Base-by-base conservation (phyloP, 192 early-diverging fungal genomes). In the Haplosporangium gracile region DNA sequence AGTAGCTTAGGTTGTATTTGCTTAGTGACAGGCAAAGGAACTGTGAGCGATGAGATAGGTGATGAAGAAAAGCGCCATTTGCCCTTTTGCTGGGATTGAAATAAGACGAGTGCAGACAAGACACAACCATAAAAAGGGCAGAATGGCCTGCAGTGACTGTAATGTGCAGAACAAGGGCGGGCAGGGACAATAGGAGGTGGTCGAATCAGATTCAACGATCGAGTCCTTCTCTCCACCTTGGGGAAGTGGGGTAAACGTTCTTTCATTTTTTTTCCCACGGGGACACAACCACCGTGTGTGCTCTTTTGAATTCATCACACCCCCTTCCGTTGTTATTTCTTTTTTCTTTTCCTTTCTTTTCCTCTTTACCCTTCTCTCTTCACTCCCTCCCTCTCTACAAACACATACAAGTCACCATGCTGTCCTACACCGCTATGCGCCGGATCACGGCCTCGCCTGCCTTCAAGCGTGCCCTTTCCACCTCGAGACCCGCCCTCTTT, bases 391-490 rank as follows among this genome's bases (percentile, higher is more conserved):
- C 5, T 16, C 47, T 39, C 65, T 10, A 36, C 18, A 26, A 22
- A 9, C 43, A 32, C 42, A 20, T 29, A 39, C n/a, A 42, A 47
- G 40, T 53, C 34, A 36, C 18, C 74, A 86, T 86, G 84, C 70
- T 86, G 69, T 86, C 84, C 36, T 77, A 78, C 43, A 4, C 84
- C 38, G 84, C 84, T 45, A 81, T 86, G 75, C 84, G 84, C 75
- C 84, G 84, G 74, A 79, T 85, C 40, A 69, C 83, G 43, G 83
- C 78, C 53, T 85, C 78, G 26, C 68, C 83, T 39, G 78, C 77
- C 42, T 76, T 85, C 83, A 85, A 80, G 78, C 83, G 83, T 75
- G 83, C 83, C 26, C 70, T 85, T 47, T 80, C 83, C 43, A 85
- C 83, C 45, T 80, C 83, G 26, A 75, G 75, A 65, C 83, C 83